Base-by-base conservation (phyloP, 345 rosid species). In the Crucihimalaya himalaica region DNA sequence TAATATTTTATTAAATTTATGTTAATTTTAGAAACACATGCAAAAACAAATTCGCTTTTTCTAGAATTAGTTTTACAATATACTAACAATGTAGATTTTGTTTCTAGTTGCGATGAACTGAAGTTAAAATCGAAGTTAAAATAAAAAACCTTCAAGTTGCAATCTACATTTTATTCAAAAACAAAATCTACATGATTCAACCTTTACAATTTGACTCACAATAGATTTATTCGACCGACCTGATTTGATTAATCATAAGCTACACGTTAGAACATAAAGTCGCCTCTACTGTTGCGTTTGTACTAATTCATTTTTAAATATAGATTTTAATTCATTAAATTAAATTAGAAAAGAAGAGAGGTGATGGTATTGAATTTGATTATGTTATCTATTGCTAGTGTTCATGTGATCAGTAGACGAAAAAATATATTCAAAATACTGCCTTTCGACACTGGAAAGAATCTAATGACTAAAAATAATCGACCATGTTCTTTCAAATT, bases 121-220 rank as follows among this genome's bases (percentile, higher is more conserved):
- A 56, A 45, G 60, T 15, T n/a, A 58, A 74, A 39, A 47, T 31
- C 19, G 46, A 57, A 39, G 61, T 46, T 47, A 32, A 10, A 16
- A 63, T 20, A 19, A 46, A 11, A 43, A 39, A 2, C 39, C n/a
- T n/a, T 42, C 34, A 76, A 69, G 48, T 48, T 70, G 55, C 67
- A 68, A 63, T 55, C 28, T 32, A 70, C 34, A 69, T 45, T 61
- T 23, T 53, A 14, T 19, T 70, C 19, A 37, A 31, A 56, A 37
- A 40, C 21, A 10, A 77, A 77, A 77, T 77, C 72, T 40, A 72
- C 81, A 71, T 78, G 73, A 66, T 77, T 77, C 81, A 77, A 77
- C 77, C 68, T 66, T 77, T 66, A 66, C 48, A 23, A 58, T 70
- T 77, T 77, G 81, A 78, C 80, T 66, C 29, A 12, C 48, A 50